Conservation (phyloP, 495 filamentous ascomycete genomes). For the Penicillium argentinense region DNA sequence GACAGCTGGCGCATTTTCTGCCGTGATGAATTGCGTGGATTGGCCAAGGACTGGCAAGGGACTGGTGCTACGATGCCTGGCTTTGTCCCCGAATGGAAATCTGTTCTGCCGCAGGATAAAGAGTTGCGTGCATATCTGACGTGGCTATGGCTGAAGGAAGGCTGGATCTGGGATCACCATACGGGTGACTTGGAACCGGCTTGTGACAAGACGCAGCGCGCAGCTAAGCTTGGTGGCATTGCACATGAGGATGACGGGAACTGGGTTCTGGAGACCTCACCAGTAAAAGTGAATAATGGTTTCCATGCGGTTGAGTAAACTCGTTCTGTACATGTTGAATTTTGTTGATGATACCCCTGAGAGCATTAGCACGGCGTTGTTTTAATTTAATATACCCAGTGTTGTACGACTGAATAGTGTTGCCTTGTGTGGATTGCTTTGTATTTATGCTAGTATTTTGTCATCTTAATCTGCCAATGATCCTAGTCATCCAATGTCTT, state of each 20-base stretch:
- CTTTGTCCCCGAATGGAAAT: conserved; percentile 75
- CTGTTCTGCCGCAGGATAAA: conserved; percentile 82
- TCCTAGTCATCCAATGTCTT: too few species aligned
- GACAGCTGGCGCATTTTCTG: conserved; percentile 97
- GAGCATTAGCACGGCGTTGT: too few species aligned
- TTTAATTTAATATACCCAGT: too few species aligned
- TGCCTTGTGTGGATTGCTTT: too few species aligned
- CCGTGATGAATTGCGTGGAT: conserved; percentile 69
- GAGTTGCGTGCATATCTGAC: conserved; percentile 81
- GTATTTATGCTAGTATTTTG: too few species aligned
- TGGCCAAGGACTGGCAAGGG: conserved; percentile 63
- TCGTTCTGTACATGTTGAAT: neutral
- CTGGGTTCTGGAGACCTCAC: conserved; percentile 43
- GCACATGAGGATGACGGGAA: conserved; percentile 60
- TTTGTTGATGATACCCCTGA: conserved; percentile 9
- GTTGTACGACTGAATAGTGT: too few species aligned
- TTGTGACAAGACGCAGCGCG: conserved; percentile 52
- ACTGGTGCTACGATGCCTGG: conserved; percentile 19
- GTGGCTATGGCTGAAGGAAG: conserved; percentile 91
- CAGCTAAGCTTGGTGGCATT: conserved; percentile 59
- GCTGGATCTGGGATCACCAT: conserved; percentile 74
- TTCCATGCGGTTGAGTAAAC: conserved; percentile 17
- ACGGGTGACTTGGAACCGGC: conserved; percentile 65
- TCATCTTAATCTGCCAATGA: too few species aligned
- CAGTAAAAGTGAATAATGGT: conserved; percentile 33